Percentiles rank a stretch among this genome's conserved stretches.
phyloP scores from a whole-genome alignment of 2,329 filamentous ascomycete species.

The Paecilomyces dactylethromorphus region DNA sequence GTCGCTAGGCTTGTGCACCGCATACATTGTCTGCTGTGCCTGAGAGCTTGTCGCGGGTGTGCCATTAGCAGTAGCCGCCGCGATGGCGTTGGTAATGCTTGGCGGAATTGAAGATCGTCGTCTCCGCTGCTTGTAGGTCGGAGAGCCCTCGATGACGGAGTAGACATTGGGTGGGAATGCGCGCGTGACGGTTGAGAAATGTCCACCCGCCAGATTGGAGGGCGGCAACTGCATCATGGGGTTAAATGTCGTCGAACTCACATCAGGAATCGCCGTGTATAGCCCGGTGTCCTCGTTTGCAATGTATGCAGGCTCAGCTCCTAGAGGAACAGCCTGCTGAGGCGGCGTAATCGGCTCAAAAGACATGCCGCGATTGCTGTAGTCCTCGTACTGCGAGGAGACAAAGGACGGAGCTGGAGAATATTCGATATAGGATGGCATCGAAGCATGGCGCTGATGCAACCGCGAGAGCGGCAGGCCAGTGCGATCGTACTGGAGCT shows the following conservation, averaged over 20 bases:
- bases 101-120: conserved; percentile 88
- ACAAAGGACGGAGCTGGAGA: conserved; percentile 96
- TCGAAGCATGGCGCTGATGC: conserved; percentile 93
- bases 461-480: conserved; percentile 75
- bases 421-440: conserved; percentile 97
- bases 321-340: conserved; percentile 75
- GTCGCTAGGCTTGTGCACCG: conserved; percentile 76
- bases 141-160: conserved; percentile 94
- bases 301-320: conserved; percentile 90
- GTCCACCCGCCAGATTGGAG: conserved; percentile 72
- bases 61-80: conserved; percentile 46
- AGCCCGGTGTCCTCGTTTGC: conserved; percentile 95
- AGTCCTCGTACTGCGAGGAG: conserved; percentile 97
- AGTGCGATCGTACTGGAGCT: conserved; percentile 86
- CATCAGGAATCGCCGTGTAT: conserved; percentile 90
- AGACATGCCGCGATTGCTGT: conserved; percentile 90
- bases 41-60: conserved; percentile 35
- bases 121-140: conserved; percentile 96
- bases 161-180: conserved; percentile 73
- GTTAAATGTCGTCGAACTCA: conserved; percentile 67
- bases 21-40: conserved; percentile 42
- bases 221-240: conserved; percentile 87
- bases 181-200: conserved; percentile 66
- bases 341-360: conserved; percentile 96
- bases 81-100: conserved; percentile 64